phyloP scores from a whole-genome alignment of 2,329 filamentous ascomycete genomes.

The Periglandula ipomoeae region DNA sequence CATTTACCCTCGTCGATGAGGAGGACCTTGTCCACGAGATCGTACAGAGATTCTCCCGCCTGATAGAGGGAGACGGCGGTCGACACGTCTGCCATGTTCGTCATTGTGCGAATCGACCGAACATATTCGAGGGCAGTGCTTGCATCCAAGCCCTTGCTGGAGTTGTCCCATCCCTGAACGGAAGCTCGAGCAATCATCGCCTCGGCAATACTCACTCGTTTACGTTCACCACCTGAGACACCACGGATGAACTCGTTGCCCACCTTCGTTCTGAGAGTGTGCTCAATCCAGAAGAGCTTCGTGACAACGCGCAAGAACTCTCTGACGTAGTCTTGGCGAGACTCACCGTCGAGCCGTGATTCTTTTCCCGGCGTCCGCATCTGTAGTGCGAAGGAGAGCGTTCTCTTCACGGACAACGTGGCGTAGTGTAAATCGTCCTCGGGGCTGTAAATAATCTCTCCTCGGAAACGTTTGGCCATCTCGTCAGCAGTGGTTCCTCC shows the following conservation, averaged over 20 bases:
- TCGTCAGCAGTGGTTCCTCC: conserved; percentile 36
- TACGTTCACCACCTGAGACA: conserved; percentile 56
- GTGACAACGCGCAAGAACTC: conserved; percentile 53
- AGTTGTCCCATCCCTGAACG: conserved; percentile 67
- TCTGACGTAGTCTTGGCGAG: conserved; percentile 42
- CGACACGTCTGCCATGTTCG: conserved; percentile 61
- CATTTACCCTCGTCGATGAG: conserved; percentile 66
- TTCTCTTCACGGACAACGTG: conserved; percentile 57
- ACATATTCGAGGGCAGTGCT: conserved; percentile 67
- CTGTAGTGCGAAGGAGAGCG: conserved; percentile 56
- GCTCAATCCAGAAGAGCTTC: conserved; percentile 62
- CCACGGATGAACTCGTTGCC: conserved; percentile 59
- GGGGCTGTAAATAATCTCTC: conserved; percentile 58
- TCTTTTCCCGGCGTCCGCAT: conserved; percentile 47
- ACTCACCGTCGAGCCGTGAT: conserved; percentile 48
- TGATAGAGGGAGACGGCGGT: conserved; percentile 66
- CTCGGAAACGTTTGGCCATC: conserved; percentile 45
- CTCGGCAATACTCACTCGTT: conserved; percentile 69
- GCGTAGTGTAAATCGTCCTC: conserved; percentile 63
- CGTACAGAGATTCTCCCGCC: conserved; percentile 55
- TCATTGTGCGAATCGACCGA: conserved; percentile 52
- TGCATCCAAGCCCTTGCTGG: conserved; percentile 61
- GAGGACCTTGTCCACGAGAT: conserved; percentile 66
- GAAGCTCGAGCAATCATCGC: conserved; percentile 49
- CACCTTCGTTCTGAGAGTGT: conserved; percentile 59